These are phyloP conservation scores for Selaginella tamariscina DNA, from an alignment of 75 land plant species.

Conservation along the genomic window DNA sequence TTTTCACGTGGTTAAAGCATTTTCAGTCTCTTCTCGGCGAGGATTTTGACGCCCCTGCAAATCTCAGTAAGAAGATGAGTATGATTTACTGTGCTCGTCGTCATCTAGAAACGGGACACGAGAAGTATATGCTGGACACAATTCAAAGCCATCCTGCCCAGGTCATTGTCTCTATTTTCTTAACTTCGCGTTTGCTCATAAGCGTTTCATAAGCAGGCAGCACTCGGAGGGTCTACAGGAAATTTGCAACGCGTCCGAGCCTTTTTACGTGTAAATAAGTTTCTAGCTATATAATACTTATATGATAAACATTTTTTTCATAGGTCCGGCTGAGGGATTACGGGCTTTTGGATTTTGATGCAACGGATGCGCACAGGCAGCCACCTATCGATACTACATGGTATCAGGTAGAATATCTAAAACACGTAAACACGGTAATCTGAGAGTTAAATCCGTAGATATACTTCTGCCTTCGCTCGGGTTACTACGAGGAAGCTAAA, in stretches of 20 bases:
- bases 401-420: conserved; percentile 67
- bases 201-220: conserved; percentile 43
- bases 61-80: conserved; percentile 52
- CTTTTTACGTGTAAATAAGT: conserved; percentile 66
- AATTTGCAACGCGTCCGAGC: conserved; percentile 79
- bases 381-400: conserved; percentile 97
- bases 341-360: conserved; percentile 89
- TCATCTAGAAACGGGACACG: conserved; percentile 92
- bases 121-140: conserved; percentile 75
- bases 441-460: conserved; percentile 42
- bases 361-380: conserved; percentile 68
- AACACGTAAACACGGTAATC: background rate
- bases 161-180: conserved; percentile 27
- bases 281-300: background rate
- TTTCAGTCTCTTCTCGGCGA: conserved; percentile 43
- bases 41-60: conserved; percentile 23
- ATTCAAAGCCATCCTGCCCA: conserved; percentile 90
- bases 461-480: conserved; percentile 92
- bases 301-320: no score
- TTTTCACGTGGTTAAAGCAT: no score
- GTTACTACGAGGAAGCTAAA: conserved; percentile 91
- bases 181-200: background rate
- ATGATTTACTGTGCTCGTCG: conserved; percentile 74
- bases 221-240: conserved; percentile 94
- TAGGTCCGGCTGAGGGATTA: conserved; percentile 86